These are phyloP conservation scores for Adenanthera pavonina DNA, from an alignment of 306 rosid species.

Conservation along the genomic window DNA sequence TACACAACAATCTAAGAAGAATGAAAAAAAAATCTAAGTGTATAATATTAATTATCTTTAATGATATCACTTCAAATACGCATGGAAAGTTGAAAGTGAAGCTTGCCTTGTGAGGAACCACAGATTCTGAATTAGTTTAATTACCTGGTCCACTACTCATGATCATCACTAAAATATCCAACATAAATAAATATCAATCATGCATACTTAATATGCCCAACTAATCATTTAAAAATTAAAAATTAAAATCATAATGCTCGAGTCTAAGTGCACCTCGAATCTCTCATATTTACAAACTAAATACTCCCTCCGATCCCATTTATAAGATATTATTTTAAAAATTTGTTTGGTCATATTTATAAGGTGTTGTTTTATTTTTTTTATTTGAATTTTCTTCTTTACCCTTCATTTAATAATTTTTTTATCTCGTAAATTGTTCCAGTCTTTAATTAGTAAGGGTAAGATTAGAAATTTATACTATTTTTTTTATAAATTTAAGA, in stretches of 20 bases:
- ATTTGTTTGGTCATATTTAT: too few species aligned
- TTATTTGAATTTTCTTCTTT: too few species aligned
- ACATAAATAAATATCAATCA: conserved; percentile 1
- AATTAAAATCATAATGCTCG: not conserved
- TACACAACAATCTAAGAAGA: not conserved
- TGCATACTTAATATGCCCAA: not conserved
- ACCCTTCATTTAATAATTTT: too few species aligned
- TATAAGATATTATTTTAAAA: too few species aligned
- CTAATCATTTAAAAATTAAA: not conserved
- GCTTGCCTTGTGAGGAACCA: conserved; percentile 1
- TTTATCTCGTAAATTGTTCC: too few species aligned
- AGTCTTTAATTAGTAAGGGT: too few species aligned
- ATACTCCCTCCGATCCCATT: too few species aligned
- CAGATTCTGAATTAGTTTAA: not conserved
- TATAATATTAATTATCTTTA: not conserved
- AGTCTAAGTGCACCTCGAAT: not conserved
- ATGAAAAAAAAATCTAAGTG: not conserved
- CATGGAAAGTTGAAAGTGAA: not conserved
- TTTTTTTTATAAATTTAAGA: too few species aligned
- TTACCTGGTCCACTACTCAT: not conserved
- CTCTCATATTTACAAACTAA: too few species aligned
- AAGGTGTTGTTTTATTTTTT: too few species aligned
- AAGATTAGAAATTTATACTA: too few species aligned
- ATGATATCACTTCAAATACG: not conserved
- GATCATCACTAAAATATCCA: not conserved